Evolutionary conservation across 345 rosid species (phyloP), one percentile per base, ranked within the genome.

Genomic region (Rhodamnia rubescens): DNA sequence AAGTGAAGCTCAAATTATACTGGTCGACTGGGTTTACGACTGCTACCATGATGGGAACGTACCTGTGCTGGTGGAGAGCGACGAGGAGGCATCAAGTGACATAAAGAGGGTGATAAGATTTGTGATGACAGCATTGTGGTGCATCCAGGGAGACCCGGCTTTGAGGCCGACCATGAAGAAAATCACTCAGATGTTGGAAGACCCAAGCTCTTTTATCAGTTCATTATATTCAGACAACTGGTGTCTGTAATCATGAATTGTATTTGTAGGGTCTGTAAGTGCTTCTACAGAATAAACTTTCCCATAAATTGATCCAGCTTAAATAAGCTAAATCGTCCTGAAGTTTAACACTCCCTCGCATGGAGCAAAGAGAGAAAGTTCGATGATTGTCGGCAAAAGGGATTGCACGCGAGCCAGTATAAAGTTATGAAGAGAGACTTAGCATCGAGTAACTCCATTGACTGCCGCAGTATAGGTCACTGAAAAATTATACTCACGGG

Each of bases 251-350:
- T 64, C 0, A 54, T 8, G 22, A 29, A 64, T 64, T 36, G 47
- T 8, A 69, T 18, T 40, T 18, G 24, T 32, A 29, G 8, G 44
- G 44, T 9, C 78, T 36, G 47, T 32, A 69, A 69, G 47, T 18
- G 78, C 78, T 85, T 84, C 53, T 42, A 51, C 40, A 93, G 94
- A 69, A 18, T 69, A 69, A 69, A 36, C 24, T 88, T 83, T 93
- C 89, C 82, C 10, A 14, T 92, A 94, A 55, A 92, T 85, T 13
- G 92, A 88, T 42, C 93, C 91, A 27, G 85, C 88, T 82, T 86
- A 32, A 53, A 87, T 54, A 16, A 54, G 52, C 74, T 61, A 61
- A 61, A 61, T 61, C 42, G 5, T 61, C 74, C 74, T 61, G 74
- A 61, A 61, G 74, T 61, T 29, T 29, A 61, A 61, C 0, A 61